A percentile compares a stretch with the other conserved stretches of the same genome.
Evolutionary conservation across 2,329 filamentous ascomycete genomes (phyloP).

Genomic region (Grosmannia penicillata): DNA sequence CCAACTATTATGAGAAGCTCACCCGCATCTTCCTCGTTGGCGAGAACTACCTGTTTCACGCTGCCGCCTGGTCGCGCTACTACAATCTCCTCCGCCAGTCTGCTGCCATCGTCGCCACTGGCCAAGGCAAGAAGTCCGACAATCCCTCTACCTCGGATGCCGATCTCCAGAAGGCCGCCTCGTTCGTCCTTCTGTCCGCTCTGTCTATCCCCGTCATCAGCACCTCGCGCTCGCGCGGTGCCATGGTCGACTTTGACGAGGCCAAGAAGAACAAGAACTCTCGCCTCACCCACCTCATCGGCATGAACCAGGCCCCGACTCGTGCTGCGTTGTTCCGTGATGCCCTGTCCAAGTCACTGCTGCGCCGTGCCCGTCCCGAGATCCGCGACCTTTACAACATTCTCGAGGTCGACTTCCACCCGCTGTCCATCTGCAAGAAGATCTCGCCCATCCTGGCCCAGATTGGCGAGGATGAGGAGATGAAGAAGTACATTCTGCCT

Average conservation of each 20-base stretch:
- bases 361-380: conserved; percentile 84
- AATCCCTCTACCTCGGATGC: conserved; percentile 81
- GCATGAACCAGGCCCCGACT: conserved; percentile 81
- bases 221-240: conserved; percentile 88
- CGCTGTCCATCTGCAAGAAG: conserved; percentile 96
- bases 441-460: conserved; percentile 90
- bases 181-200: conserved; percentile 87
- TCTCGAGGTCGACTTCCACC: conserved; percentile 97
- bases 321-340: conserved; percentile 89
- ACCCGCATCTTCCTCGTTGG: conserved; percentile 97
- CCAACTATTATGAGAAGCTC: conserved; percentile 99
- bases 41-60: conserved; percentile 99
- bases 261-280: conserved; percentile 98
- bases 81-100: conserved; percentile 94
- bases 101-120: conserved; percentile 64
- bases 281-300: conserved; percentile 85
- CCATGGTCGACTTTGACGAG: conserved; percentile 92
- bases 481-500: conserved; percentile 92
- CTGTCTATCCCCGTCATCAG: conserved; percentile 98
- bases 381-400: conserved; percentile 98
- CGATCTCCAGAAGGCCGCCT: conserved; percentile 86
- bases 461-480: conserved; percentile 86
- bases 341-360: conserved; percentile 82
- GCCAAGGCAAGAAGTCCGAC: conserved; percentile 84
- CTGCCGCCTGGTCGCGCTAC: conserved; percentile 92